These are phyloP conservation scores for Alloascoidea hylecoeti DNA, from an alignment of 805 yeast species.

Conservation along the genomic window DNA sequence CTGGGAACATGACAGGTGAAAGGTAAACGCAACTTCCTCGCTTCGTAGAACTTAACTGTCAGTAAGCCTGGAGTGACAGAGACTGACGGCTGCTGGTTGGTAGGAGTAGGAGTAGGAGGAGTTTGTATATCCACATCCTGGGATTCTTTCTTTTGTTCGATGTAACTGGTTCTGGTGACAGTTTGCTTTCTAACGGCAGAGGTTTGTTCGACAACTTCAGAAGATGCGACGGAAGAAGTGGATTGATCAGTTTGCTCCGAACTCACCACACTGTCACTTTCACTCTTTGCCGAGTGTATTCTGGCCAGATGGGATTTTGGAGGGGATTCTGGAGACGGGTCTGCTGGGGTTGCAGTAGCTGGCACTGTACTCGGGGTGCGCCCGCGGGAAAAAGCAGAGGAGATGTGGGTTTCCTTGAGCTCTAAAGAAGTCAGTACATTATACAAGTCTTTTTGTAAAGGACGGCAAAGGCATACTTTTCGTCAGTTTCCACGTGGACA, in stretches of 20 bases:
- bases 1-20: slow-evolving; percentile 21
- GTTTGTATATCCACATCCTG: too few relatives aligned
- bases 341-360: background rate
- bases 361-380: background rate
- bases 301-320: background rate
- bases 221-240: background rate
- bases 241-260: background rate
- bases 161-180: background rate
- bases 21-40: slow-evolving; percentile 56
- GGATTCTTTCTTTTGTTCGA: background rate
- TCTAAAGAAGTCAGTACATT: background rate
- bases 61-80: slow-evolving; percentile 48
- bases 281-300: background rate
- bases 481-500: slow-evolving; percentile 1
- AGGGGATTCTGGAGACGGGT: background rate
- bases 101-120: background rate
- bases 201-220: background rate
- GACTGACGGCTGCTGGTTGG: slow-evolving; percentile 8
- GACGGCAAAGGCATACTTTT: background rate
- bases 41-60: slow-evolving; percentile 64
- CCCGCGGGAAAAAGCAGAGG: slow-evolving; percentile 1
- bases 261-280: too few relatives aligned
- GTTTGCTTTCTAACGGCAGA: background rate
- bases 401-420: background rate
- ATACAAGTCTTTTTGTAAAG: background rate